Conservation (phyloP, 73 alveolate genomes). For the Paramecium biaurelia region DNA sequence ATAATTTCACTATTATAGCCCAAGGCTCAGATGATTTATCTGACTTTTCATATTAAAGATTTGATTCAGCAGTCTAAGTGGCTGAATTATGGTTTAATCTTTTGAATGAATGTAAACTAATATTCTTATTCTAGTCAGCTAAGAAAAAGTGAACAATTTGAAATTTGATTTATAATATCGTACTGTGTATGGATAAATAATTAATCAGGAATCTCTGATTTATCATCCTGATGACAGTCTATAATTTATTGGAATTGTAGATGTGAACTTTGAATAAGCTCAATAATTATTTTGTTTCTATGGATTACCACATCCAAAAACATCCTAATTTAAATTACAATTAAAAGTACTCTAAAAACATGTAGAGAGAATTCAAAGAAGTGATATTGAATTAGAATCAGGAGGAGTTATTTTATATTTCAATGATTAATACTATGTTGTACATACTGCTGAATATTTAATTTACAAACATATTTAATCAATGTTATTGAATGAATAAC, state of each 20-base stretch:
- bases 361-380: constrained; percentile 18
- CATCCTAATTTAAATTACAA: background rate
- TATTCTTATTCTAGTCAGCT: background rate
- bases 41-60: background rate
- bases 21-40: background rate
- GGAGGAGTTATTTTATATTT: background rate
- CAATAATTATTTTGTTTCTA: background rate
- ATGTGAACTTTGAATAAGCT: background rate
- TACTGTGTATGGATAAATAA: background rate
- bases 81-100: constrained; percentile 37
- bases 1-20: background rate
- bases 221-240: background rate
- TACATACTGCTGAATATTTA: background rate
- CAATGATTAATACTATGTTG: background rate
- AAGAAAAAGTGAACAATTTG: background rate
- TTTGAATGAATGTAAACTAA: background rate
- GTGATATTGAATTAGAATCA: constrained; percentile 26
- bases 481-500: background rate
- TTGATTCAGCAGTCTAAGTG: background rate
- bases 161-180: background rate
- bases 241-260: background rate
- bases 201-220: background rate
- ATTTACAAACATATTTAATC: background rate
- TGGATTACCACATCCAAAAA: background rate
- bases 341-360: background rate